A percentile compares a stretch with the other conserved stretches of the same genome.
Evolutionary conservation across 768 basidiomycete genomes (phyloP).

Genomic region (Lactarius psammicola): DNA sequence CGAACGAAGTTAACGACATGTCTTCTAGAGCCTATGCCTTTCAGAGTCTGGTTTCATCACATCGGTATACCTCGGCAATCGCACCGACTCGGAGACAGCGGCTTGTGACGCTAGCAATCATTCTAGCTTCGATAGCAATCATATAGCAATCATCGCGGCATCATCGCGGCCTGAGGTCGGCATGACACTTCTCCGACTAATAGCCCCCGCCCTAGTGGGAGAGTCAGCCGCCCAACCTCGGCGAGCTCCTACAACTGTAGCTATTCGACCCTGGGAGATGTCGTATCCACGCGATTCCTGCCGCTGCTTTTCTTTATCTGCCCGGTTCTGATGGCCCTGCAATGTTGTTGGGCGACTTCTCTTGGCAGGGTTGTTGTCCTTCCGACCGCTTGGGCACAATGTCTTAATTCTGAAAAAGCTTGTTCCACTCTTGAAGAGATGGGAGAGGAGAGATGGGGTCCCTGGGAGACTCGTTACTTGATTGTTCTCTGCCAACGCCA

Average conservation of each 20-base stretch:
- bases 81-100: not conserved
- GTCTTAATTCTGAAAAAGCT: not conserved
- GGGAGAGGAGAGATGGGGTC: not conserved
- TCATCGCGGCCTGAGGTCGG: not conserved
- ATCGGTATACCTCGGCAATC: not conserved
- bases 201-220: not conserved
- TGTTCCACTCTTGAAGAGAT: not conserved
- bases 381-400: slow-evolving; percentile 3
- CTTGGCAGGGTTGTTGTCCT: slow-evolving; percentile 7
- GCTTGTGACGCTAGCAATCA: not conserved
- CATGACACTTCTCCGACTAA: not conserved
- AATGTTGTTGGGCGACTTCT: not conserved
- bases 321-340: not conserved
- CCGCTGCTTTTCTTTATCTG: not conserved
- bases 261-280: not conserved
- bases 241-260: not conserved
- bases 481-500: not conserved
- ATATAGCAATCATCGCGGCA: too few species aligned
- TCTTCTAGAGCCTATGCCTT: not conserved
- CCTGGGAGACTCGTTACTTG: not conserved
- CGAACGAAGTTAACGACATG: not conserved
- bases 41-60: not conserved
- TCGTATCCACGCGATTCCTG: not conserved
- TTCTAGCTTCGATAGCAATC: not conserved
- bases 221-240: not conserved